Evolutionary conservation across 2,329 filamentous ascomycete genomes (phyloP), one percentile per base, ranked within the genome.

Genomic region (Lasiodiplodia gonubiensis): DNA sequence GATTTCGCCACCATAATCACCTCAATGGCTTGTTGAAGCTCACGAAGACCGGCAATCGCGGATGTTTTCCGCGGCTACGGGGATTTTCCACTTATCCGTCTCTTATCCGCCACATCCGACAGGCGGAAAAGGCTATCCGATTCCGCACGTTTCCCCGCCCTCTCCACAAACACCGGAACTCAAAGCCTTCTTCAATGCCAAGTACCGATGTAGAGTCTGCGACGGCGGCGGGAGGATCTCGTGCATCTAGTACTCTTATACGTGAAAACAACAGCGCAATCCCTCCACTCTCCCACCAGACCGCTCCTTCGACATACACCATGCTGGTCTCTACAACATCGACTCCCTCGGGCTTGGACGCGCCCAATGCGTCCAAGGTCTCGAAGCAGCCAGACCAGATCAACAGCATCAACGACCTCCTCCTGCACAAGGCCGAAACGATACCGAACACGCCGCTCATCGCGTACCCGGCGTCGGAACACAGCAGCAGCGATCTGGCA

Each of bases 401-500:
- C 53, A 66, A 66, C 46, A 57, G 52, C 30, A 66, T 66, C 30
- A 66, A 66, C 27, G 64, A 66, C 27, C 51, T 66, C 18, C 30
- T 66, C 14, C 25, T 66, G 12, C 64, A 59, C 64, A 66, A 66
- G 27, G 64, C 64, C 18, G 30, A 51, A 25, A 66, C 64, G 10
- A 57, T 66, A 49, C 64, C 64, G 27, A 69, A 72, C 55, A 68
- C 69, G 21, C 69, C 73, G 8, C 64, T 75, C 12, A 68, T 75
- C 57, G 71, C 70, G 10, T 74, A 72, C 42, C 74, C 74, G 11
- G 39, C 52, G 4, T 66, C 64, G 4, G 72, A 69, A 57, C 66
- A 70, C 54, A 72, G 71, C n/a, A 64, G 72, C 10, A 69, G 68
- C 18, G 73, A 74, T 59, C 71, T 71, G 30, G 71, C 73, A 59